phyloP scores from a whole-genome alignment of 2,329 filamentous ascomycete species.

The Ceratocystis alfenasii region DNA sequence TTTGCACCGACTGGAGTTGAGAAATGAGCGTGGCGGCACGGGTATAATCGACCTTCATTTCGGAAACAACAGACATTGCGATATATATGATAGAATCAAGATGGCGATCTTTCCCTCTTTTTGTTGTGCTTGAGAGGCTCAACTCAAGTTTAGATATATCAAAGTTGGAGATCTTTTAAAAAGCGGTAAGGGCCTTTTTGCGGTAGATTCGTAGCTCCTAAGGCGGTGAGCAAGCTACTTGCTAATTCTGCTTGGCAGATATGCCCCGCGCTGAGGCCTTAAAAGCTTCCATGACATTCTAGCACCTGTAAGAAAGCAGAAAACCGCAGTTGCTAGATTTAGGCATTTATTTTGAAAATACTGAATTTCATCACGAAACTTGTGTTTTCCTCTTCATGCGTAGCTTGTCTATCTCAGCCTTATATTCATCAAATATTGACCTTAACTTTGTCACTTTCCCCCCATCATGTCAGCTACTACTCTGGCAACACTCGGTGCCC shows the following conservation, averaged over 20 bases:
- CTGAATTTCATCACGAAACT: neutral
- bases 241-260: slow-evolving; percentile 16
- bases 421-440: neutral
- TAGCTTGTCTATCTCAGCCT: neutral
- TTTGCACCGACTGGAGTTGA: slow-evolving; percentile 49
- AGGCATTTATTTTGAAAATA: neutral
- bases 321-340: slow-evolving; percentile 3
- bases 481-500: slow-evolving; percentile 49
- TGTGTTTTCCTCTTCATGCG: neutral
- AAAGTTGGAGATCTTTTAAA: neutral
- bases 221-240: slow-evolving; percentile 14
- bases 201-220: neutral
- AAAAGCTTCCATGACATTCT: slow-evolving; percentile 13
- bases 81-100: neutral
- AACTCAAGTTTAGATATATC: neutral
- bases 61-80: slow-evolving; percentile 23
- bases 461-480: slow-evolving; percentile 34
- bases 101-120: no score
- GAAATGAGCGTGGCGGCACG: slow-evolving; percentile 51
- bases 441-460: neutral
- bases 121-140: neutral
- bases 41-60: slow-evolving; percentile 51
- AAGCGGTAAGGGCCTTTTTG: neutral
- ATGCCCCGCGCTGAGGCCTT: slow-evolving; percentile 1
- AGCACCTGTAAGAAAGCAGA: neutral